Evolutionary conservation across 441 rosid genomes (phyloP), one percentile per base, ranked within the genome.

Genomic region (Bocquillonia castaneifolia): DNA sequence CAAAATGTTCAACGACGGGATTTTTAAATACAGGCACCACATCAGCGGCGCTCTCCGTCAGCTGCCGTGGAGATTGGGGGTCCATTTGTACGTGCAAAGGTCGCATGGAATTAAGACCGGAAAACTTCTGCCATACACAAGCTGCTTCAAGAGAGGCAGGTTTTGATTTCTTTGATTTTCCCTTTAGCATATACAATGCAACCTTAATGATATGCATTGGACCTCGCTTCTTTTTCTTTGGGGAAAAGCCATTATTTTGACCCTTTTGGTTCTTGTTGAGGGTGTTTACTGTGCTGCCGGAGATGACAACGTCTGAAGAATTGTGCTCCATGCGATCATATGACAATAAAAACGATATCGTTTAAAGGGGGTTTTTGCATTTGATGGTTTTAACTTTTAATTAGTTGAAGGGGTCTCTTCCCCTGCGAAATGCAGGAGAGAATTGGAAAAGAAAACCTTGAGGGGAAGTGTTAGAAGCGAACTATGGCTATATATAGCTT

Each of bases 61-160:
- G 28, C 7, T 51, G 65, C 12, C 64, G 74, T 22, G 89, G 77
- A 23, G 81, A 62, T 48, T 34, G 54, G 69, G 67, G 34, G 74
- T 22, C 25, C 2, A 67, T 34, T 25, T 80, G 51, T 5, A 72
- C n/a, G 63, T 83, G 86, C 73, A 83, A 69, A 22, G 83, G 86
- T 7, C 90, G 87, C 74, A 83, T 79, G 22, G 92, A 78, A 42
- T 74, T 83, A 51, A 91, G 51, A n/a, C 54, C 73, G 32, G 82
- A 48, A 63, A 50, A 12, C 25, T 80, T 77, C 62, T 76, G 75
- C 91, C 82, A 80, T 8, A 51, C 69, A 8, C 79, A 62, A 22
- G 70, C 72, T 42, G 50, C 69, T 56, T 68, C 66, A 5, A 48
- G 23, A 0, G 61, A 59, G 39, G 69, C 31, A 68, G 80, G 10